Evolutionary conservation across 164 flowering plant species (phyloP), one percentile per base, ranked within the genome.

Genomic region (Tinospora cordifolia): DNA sequence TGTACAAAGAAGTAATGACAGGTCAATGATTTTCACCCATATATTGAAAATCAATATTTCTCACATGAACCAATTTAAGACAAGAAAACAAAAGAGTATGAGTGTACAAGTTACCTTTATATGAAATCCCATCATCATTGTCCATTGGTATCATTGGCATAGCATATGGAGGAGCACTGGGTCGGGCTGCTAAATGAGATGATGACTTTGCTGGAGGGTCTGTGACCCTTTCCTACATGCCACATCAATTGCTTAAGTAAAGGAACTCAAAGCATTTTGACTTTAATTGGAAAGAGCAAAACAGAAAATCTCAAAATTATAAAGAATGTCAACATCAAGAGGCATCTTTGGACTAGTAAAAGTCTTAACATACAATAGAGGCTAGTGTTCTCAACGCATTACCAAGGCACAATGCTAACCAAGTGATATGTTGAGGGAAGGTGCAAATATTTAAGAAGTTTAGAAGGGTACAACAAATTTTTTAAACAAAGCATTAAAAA

Each of bases 61-160:
- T 17, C 24, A 30, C 11, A 47, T 47, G 54, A 47, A 2, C 54
- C 71, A 41, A 58, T 36, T 10, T 39, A 69, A 17, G 38, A 69
- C 1, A 17, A 9, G 54, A 44, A 44, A 30, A 65, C 30, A 34
- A n/a, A n/a, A 73, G 39, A 63, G 47, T 4, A 8, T 30, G 58
- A 65, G 39, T 8, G 26, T 63, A 21, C 27, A 70, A 21, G 80
- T 10, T 57, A 88, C 97, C 95, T 86, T 83, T 78, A 72, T 66
- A 86, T 22, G 91, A 84, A 73, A 90, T 83, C 67, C 85, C 91
- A 75, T 89, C 95, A 77, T 87, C 92, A 71, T 79, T 87, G 75
- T 87, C 91, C 81, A 84, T 67, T 40, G 88, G 74, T 49, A 84
- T 77, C 79, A 84, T 68, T 36, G 87, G 92, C 39, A 79, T 63